These are phyloP conservation scores for Lophium mytilinum DNA, from an alignment of 495 filamentous ascomycete genomes.

Conservation along the genomic window DNA sequence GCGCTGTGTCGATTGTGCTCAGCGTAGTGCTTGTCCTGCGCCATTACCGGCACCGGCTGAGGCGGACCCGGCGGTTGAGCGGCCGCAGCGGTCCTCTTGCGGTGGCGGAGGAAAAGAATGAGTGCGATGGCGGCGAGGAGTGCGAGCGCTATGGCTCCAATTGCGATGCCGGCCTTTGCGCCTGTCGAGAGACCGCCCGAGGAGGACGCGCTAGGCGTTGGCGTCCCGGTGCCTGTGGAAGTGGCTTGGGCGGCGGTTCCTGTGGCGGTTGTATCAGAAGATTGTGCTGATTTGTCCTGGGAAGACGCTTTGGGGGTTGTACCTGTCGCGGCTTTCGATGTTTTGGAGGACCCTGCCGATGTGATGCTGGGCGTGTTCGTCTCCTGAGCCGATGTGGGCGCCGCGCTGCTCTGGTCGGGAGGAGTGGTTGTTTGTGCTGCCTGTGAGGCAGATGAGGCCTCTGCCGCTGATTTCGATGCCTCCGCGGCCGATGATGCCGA, in stretches of 20 bases:
- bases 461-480: too few relatives aligned
- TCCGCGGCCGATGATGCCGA: too few relatives aligned
- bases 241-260: neutral
- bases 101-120: neutral
- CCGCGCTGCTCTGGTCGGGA: too few relatives aligned
- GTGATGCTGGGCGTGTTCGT: too few relatives aligned
- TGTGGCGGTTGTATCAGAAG: neutral
- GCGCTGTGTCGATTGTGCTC: neutral
- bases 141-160: neutral
- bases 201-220: neutral
- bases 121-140: neutral
- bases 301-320: neutral
- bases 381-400: too few relatives aligned
- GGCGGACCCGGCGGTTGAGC: neutral
- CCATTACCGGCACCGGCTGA: neutral
- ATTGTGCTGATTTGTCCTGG: neutral
- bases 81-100: neutral
- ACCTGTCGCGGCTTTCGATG: neutral
- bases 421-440: too few relatives aligned
- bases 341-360: neutral
- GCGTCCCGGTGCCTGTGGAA: neutral
- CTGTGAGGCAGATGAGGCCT: too few relatives aligned
- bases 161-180: neutral
- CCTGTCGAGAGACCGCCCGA: neutral
- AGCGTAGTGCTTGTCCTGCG: neutral